Percentiles rank a stretch among this genome's conserved stretches.
phyloP scores from a whole-genome alignment of 805 yeast species.

The Nakazawaea anatomiae region DNA sequence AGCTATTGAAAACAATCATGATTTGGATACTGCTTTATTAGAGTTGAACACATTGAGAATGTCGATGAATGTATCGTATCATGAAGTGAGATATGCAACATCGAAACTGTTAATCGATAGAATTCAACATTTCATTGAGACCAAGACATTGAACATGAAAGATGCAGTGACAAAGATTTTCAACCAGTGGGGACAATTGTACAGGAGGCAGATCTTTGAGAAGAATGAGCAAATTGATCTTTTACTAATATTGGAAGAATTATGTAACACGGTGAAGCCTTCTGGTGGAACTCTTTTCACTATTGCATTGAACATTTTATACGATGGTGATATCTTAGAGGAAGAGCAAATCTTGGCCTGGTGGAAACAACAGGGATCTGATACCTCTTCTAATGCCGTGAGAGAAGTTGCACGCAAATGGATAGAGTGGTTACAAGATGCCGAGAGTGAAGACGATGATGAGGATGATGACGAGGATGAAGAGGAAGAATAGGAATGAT shows the following conservation, averaged over 20 bases:
- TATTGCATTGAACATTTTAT: conserved; percentile 52
- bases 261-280: conserved; percentile 33
- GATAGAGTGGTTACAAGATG: conserved; percentile 83
- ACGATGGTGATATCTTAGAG: conserved; percentile 76
- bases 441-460: conserved; percentile 55
- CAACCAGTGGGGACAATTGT: conserved; percentile 74
- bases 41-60: conserved; percentile 92
- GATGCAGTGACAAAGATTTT: conserved; percentile 76
- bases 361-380: conserved; percentile 53
- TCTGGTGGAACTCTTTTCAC: conserved; percentile 45
- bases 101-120: conserved; percentile 64
- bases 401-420: conserved; percentile 55
- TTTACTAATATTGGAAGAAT: conserved; percentile 42
- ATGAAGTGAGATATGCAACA: conserved; percentile 85
- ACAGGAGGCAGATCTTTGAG: conserved; percentile 81
- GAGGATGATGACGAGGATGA: conserved; percentile 18
- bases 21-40: conserved; percentile 83
- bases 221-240: conserved; percentile 73
- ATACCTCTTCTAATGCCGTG: conserved; percentile 39
- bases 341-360: conserved; percentile 77
- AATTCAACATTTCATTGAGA: conserved; percentile 66
- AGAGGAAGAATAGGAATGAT: background rate
- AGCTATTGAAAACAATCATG: conserved; percentile 89
- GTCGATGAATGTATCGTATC: conserved; percentile 96
- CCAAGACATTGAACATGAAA: conserved; percentile 70